phyloP scores from a whole-genome alignment of 306 rosid species.

The Trifolium fragiferum region DNA sequence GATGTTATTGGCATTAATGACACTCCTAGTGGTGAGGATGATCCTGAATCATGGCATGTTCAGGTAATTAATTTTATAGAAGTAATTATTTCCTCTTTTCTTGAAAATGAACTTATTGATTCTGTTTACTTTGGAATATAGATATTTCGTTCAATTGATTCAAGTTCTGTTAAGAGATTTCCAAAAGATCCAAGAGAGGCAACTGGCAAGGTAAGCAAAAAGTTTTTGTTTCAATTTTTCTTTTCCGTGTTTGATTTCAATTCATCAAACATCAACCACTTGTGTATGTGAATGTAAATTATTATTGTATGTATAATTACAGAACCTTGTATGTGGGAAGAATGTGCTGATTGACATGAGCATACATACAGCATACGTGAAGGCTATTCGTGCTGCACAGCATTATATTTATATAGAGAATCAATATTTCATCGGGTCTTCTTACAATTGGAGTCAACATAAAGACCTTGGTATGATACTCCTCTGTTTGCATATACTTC shows the following conservation, averaged over 20 bases:
- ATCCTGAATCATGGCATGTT: conserved; percentile 96
- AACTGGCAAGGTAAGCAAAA: conserved; percentile 69
- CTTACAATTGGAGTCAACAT: conserved; percentile 81
- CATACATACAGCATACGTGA: conserved; percentile 87
- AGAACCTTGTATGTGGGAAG: conserved; percentile 93
- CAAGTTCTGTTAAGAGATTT: conserved; percentile 82
- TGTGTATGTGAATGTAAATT: conserved; percentile 39
- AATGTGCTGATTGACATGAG: conserved; percentile 91
- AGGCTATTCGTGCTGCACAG: conserved; percentile 86
- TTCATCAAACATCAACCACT: conserved; percentile 11
- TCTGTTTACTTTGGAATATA: conserved; percentile 49
- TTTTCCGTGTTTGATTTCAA: conserved; percentile 29
- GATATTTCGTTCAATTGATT: conserved; percentile 97
- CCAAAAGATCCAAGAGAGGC: conserved; percentile 93
- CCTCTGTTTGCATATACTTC: conserved; percentile 2
- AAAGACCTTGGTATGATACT: conserved; percentile 72
- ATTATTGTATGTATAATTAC: conserved; percentile 37
- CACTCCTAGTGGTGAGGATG: conserved; percentile 54
- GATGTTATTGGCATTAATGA: conserved; percentile 73
- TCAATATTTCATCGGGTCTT: conserved; percentile 92
- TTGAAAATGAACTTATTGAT: conserved; percentile 21
- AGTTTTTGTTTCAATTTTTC: conserved; percentile 42
- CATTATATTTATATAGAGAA: conserved; percentile 87
- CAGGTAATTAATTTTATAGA: conserved; percentile 62
- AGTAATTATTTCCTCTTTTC: conserved; percentile 12